Conservation (phyloP, 345 rosid genomes). For the Rhodamnia argentea region DNA sequence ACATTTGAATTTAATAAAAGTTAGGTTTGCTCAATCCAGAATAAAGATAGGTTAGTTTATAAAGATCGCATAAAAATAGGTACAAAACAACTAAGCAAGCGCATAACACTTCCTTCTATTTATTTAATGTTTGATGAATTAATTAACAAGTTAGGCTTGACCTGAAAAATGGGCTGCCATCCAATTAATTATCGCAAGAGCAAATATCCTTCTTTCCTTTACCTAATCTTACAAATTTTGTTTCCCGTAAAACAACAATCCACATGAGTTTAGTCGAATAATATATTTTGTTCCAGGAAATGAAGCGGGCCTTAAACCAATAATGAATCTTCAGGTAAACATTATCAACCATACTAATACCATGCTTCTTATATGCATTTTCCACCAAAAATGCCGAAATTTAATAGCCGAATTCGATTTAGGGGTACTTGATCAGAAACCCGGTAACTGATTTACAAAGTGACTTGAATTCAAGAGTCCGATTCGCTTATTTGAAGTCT, state of each 20-base stretch:
- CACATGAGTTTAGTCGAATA: neutral
- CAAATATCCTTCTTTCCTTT: neutral
- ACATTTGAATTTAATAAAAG: neutral
- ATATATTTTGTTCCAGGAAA: neutral
- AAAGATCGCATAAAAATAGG: neutral
- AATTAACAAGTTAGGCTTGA: no score
- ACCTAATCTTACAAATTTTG: neutral
- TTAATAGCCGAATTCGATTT: neutral
- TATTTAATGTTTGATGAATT: no score
- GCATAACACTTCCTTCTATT: neutral
- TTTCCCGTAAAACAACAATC: neutral
- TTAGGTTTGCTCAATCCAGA: neutral
- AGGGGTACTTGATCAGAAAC: slow-evolving; percentile 26
- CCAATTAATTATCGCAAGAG: neutral
- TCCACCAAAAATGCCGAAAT: neutral
- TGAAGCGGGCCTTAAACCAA: neutral
- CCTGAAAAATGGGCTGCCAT: neutral
- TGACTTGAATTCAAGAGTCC: slow-evolving; percentile 15
- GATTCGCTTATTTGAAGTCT: slow-evolving; percentile 6
- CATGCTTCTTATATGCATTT: neutral
- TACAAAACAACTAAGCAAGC: neutral
- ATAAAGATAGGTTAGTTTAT: neutral
- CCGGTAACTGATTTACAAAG: slow-evolving; percentile 7
- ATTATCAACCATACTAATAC: neutral
- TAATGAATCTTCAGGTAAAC: neutral